These are phyloP conservation scores for Botryosphaeria dothidea DNA, from an alignment of 2,329 filamentous ascomycete species.

Conservation along the genomic window DNA sequence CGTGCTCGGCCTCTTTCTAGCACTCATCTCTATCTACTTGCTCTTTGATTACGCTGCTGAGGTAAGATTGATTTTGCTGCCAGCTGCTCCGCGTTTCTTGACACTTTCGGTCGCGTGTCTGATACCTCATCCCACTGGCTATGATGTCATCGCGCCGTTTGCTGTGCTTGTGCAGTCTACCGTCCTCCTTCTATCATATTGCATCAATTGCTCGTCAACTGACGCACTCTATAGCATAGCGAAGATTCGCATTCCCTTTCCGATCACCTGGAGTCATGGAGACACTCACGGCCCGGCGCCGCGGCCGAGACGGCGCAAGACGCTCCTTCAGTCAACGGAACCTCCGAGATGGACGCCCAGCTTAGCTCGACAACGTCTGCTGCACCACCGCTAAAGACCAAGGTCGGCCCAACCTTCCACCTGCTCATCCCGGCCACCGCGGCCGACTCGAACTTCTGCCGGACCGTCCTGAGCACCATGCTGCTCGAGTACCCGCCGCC, in stretches of 20 bases:
- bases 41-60: slow-evolving; percentile 7
- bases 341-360: background rate
- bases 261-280: background rate
- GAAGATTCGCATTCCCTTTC: background rate
- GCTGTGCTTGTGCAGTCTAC: background rate
- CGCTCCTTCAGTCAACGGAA: background rate
- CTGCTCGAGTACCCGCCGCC: slow-evolving; percentile 62
- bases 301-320: background rate
- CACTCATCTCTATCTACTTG: background rate
- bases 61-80: background rate
- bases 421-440: slow-evolving; percentile 54
- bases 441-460: slow-evolving; percentile 56
- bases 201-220: background rate
- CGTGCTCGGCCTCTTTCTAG: background rate
- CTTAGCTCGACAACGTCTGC: background rate
- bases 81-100: background rate
- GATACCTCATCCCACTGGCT: background rate
- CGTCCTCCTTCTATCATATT: background rate
- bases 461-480: slow-evolving; percentile 58
- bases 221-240: background rate
- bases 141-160: background rate
- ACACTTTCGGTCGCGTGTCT: background rate
- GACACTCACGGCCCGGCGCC: background rate
- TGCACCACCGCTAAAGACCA: slow-evolving; percentile 26
- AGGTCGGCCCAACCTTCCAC: slow-evolving; percentile 45